A percentile compares a stretch with the other conserved stretches of the same genome.
phyloP scores from a whole-genome alignment of 768 basidiomycete species.

The Rhizopogon vinicolor region DNA sequence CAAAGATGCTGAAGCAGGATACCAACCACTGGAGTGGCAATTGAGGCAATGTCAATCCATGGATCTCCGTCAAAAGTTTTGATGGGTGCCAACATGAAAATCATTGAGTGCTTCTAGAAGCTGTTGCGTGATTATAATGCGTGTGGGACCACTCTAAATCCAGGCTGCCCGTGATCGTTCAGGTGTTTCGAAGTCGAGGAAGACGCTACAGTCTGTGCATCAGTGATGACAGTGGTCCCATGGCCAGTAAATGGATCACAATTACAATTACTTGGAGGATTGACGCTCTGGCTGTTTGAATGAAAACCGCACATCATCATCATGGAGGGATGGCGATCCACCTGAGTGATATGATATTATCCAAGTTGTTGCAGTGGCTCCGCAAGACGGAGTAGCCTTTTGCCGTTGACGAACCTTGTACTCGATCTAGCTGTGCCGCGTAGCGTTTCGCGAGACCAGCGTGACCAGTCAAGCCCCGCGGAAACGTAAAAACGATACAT shows the following conservation, averaged over 20 bases:
- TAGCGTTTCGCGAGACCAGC: neutral
- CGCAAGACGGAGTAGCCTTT: neutral
- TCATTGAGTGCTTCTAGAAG: neutral
- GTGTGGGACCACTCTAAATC: neutral
- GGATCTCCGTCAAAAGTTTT: neutral
- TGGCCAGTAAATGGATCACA: too few relatives aligned
- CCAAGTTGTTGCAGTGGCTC: neutral
- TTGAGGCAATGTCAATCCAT: neutral
- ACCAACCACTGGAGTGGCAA: neutral
- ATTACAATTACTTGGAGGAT: neutral
- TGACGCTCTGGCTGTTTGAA: neutral
- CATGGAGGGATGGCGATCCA: too few relatives aligned
- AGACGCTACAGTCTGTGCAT: neutral
- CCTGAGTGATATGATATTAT: neutral
- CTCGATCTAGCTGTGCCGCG: neutral
- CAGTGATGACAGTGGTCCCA: neutral
- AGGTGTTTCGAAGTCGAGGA: slow-evolving; percentile 1
- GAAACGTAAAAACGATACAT: neutral
- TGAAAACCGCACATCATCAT: neutral
- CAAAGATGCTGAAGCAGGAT: neutral
- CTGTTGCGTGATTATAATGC: neutral
- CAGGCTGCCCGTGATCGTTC: neutral
- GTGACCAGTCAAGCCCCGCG: neutral
- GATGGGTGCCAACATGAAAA: neutral
- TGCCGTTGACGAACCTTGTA: neutral